Evolutionary conservation across 202 grass and related monocot species (phyloP).

Genomic region (Cymbopogon flexuosus): DNA sequence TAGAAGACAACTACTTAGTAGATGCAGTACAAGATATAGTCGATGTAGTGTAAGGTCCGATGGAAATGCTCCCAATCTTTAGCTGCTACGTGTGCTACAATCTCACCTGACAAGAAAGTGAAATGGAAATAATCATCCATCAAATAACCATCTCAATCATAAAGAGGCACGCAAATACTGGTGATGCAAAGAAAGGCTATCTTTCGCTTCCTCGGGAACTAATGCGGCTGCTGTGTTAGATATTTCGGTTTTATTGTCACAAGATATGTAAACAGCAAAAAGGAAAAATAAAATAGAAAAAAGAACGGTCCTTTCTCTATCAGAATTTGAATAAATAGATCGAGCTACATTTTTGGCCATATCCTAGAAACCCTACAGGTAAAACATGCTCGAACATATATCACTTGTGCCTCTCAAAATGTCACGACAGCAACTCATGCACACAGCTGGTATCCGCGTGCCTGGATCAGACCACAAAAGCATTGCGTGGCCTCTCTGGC

Average conservation of each 20-base stretch:
- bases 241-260: slow-evolving; percentile 48
- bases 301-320: slow-evolving; percentile 36
- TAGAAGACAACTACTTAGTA: too few relatives aligned
- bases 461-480: slow-evolving; percentile 20
- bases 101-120: not conserved
- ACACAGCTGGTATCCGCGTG: slow-evolving; percentile 19
- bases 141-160: not conserved
- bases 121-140: not conserved
- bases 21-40: too few relatives aligned
- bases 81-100: too few relatives aligned
- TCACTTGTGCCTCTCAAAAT: slow-evolving; percentile 48
- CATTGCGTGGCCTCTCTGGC: slow-evolving; percentile 13
- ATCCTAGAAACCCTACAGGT: slow-evolving; percentile 35
- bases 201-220: slow-evolving; percentile 24
- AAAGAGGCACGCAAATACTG: not conserved
- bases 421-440: slow-evolving; percentile 28
- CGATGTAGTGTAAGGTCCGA: not conserved
- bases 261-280: slow-evolving; percentile 24
- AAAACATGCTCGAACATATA: slow-evolving; percentile 17
- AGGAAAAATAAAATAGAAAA: not conserved
- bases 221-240: slow-evolving; percentile 45
- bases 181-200: not conserved
- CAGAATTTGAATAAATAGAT: slow-evolving; percentile 43
- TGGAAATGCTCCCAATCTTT: too few relatives aligned
- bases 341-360: slow-evolving; percentile 43